These are phyloP conservation scores for Coemansia sp. DNA, from an alignment of 192 early-diverging fungal species.

Conservation along the genomic window DNA sequence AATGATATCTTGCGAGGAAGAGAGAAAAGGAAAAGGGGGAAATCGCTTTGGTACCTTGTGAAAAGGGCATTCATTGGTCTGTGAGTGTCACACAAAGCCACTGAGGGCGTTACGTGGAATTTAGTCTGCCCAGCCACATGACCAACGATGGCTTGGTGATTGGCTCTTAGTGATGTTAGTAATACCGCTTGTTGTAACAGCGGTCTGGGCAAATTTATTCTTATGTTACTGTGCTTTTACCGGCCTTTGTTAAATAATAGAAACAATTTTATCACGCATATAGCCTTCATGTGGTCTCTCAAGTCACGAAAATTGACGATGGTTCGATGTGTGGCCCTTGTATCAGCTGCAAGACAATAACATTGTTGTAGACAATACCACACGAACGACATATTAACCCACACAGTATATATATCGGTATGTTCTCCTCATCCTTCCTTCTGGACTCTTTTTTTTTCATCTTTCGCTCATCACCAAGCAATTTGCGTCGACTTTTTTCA, in stretches of 20 bases:
- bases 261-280: neutral
- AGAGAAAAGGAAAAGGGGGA: neutral
- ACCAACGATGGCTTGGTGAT: neutral
- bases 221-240: neutral
- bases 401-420: neutral
- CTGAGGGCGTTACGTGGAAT: slow-evolving; percentile 7
- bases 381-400: neutral
- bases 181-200: neutral
- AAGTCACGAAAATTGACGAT: neutral
- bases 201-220: neutral
- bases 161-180: neutral
- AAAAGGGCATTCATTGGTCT: neutral
- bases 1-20: neutral
- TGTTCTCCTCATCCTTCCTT: neutral
- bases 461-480: neutral
- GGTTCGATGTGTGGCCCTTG: neutral
- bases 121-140: slow-evolving; percentile 4
- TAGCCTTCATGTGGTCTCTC: neutral
- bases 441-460: neutral
- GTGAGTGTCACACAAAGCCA: neutral
- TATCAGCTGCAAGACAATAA: neutral
- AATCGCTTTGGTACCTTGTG: neutral
- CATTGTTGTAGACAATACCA: neutral
- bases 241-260: neutral
- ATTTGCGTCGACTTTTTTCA: neutral